phyloP scores from a whole-genome alignment of 1,139 yeast species.

The Trichomonascaceae sp. region DNA sequence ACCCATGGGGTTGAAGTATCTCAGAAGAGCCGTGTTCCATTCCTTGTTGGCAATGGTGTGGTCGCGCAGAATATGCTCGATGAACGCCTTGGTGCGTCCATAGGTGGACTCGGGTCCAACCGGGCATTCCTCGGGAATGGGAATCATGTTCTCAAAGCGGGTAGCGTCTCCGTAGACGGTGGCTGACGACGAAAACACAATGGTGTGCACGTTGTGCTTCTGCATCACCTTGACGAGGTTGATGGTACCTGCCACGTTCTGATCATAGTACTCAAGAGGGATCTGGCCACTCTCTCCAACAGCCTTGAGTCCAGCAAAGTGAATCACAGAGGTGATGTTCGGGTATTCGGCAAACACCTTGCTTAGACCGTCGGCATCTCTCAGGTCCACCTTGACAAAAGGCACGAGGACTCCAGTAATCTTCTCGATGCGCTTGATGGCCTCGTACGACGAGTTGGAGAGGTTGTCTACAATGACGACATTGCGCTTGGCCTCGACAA shows the following conservation, averaged over 20 bases:
- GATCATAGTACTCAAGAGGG: constrained; percentile 60
- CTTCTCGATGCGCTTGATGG: constrained; percentile 51
- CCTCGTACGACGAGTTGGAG: constrained; percentile 54
- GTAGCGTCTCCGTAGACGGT: constrained; percentile 82
- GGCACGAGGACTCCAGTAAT: constrained; percentile 39
- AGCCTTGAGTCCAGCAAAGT: constrained; percentile 80
- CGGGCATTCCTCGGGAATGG: constrained; percentile 72
- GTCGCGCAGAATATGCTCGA: constrained; percentile 52
- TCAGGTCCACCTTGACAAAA: constrained; percentile 47
- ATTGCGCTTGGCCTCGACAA: constrained; percentile 49
- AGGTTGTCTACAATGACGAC: constrained; percentile 65
- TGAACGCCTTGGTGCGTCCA: constrained; percentile 56
- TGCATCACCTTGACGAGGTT: constrained; percentile 44
- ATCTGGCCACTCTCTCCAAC: constrained; percentile 69
- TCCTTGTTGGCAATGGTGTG: constrained; percentile 35
- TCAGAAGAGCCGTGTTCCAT: constrained; percentile 54
- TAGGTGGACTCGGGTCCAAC: constrained; percentile 67
- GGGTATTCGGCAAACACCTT: constrained; percentile 37
- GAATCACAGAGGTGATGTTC: constrained; percentile 50
- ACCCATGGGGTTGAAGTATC: constrained; percentile 77
- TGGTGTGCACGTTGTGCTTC: constrained; percentile 33
- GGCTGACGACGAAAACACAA: constrained; percentile 71
- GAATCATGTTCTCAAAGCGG: constrained; percentile 58
- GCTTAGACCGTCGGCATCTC: constrained; percentile 36
- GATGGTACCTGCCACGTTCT: constrained; percentile 57